Evolutionary conservation across 1,139 yeast genomes (phyloP).

Genomic region (Yamadazyma atmosphaerica): DNA sequence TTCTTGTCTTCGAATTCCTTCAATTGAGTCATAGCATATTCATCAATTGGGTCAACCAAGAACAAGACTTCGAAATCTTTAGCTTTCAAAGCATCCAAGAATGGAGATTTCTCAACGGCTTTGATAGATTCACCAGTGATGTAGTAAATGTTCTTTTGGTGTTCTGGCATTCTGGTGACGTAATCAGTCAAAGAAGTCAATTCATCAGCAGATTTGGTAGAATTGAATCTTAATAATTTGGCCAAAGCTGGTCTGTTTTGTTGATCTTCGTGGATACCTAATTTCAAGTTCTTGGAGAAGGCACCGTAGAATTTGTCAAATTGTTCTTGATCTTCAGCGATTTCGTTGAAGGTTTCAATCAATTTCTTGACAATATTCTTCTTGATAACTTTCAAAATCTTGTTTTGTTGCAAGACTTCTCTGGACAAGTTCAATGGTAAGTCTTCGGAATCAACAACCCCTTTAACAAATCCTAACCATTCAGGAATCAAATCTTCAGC

Average conservation of each 20-base stretch:
- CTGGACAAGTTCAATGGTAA: constrained; percentile 99
- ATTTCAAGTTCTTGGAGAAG: constrained; percentile 96
- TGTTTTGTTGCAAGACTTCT: constrained; percentile 99
- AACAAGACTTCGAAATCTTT: constrained; percentile 97
- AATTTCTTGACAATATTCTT: constrained; percentile 99
- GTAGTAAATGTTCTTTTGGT: constrained; percentile 98
- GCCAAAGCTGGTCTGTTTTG: constrained; percentile 96
- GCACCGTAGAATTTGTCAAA: constrained; percentile 98
- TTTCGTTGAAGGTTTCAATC: constrained; percentile 98
- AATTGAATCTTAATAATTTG: constrained; percentile 94
- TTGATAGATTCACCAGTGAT: constrained; percentile 98
- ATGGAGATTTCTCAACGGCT: constrained; percentile 99
- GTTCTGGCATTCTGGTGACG: constrained; percentile 99
- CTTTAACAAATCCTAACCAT: constrained; percentile 96
- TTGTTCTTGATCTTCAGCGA: constrained; percentile 98
- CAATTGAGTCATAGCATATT: constrained; percentile 98
- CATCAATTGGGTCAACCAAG: constrained; percentile 99
- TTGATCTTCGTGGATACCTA: constrained; percentile 98
- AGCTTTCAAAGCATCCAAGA: constrained; percentile 98
- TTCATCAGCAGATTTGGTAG: constrained; percentile 95
- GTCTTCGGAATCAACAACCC: constrained; percentile 99
- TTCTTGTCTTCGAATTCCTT: constrained; percentile 99
- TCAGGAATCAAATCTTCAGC: constrained; percentile 99
- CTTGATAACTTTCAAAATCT: constrained; percentile 98
- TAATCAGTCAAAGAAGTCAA: constrained; percentile 92